phyloP scores from a whole-genome alignment of 257 asterid genomes.

The Lycium ferocissimum region DNA sequence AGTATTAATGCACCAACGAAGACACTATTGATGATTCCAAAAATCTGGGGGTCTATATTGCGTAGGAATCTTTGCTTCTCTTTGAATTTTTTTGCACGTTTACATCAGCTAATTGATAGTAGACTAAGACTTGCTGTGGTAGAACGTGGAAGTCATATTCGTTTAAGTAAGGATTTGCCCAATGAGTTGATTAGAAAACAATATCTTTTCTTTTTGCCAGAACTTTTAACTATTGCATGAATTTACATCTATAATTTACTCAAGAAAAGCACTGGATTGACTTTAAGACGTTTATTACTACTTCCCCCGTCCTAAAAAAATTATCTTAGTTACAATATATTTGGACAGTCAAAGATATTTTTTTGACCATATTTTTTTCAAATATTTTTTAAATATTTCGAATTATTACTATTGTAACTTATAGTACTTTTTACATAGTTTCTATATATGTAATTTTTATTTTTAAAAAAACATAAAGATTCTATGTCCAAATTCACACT shows the following conservation, averaged over 20 bases:
- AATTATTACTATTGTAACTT: too few species aligned
- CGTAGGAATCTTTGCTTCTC: constrained; percentile 11
- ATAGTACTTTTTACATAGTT: too few species aligned
- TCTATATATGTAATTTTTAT: too few species aligned
- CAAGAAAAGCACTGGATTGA: too few species aligned
- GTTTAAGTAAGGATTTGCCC: not conserved
- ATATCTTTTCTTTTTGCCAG: not conserved
- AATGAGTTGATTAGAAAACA: not conserved
- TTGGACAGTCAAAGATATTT: too few species aligned
- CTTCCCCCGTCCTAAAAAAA: too few species aligned
- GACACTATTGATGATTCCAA: not conserved
- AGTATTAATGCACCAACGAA: not conserved
- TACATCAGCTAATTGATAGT: not conserved
- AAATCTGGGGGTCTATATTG: not conserved
- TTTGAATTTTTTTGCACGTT: not conserved
- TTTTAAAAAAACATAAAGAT: too few species aligned
- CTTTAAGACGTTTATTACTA: too few species aligned
- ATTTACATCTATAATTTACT: not conserved
- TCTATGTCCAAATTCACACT: too few species aligned
- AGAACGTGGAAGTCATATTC: not conserved
- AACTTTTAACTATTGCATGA: not conserved
- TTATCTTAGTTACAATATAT: too few species aligned
- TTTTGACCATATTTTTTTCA: too few species aligned
- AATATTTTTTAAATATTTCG: too few species aligned
- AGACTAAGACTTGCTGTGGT: not conserved